Base-by-base conservation (phyloP, 345 rosid genomes). In the Citrus sp. region DNA sequence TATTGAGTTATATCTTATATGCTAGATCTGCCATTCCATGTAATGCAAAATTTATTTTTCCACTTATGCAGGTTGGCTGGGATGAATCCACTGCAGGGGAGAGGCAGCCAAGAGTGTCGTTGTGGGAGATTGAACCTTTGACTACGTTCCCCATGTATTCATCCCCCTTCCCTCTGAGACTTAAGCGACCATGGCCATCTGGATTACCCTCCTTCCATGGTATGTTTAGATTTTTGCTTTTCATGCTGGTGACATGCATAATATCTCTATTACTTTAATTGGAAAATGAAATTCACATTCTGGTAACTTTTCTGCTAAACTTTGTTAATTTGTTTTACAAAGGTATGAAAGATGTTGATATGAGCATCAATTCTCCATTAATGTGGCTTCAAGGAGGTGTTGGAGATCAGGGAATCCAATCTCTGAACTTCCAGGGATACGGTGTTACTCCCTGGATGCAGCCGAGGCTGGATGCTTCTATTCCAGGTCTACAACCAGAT, bases 21-120 rank as follows among this genome's bases (percentile, higher is more conserved):
- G 35, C 28, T 21, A 74, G n/a, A 74, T 28, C 59, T 46, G 35
- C 51, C 7, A 30, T 9, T 71, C 18, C 2, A 51, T 30, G 19
- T 28, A 37, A 75, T 24, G 14, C 25, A 37, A 30, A 35, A 74
- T 22, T 72, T 18, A 59, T 37, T 69, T 63, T 25, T 60, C 68
- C 19, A 28, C 59, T 72, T 24, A 54, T 77, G 69, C 80, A 87
- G 90, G 90, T 87, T 21, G 88, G 90, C 60, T 87, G 90, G 90
- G 90, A 87, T 74, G 90, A 87, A 73, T 85, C 90, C 22, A 85
- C 90, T 30, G 88, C 90, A 28, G 90, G 88, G 54, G 90, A 87
- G 79, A 84, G 87, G 73, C 90, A 85, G 80, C 88, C 90, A n/a
- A 80, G 90, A 80, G 90, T 87, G 40, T 87, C 90, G 18, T 72